A percentile compares a stretch with the other conserved stretches of the same genome.
These are phyloP conservation scores for Toxoplasma gondii DNA, from an alignment of 169 alveolate species.

Conservation along the genomic window DNA sequence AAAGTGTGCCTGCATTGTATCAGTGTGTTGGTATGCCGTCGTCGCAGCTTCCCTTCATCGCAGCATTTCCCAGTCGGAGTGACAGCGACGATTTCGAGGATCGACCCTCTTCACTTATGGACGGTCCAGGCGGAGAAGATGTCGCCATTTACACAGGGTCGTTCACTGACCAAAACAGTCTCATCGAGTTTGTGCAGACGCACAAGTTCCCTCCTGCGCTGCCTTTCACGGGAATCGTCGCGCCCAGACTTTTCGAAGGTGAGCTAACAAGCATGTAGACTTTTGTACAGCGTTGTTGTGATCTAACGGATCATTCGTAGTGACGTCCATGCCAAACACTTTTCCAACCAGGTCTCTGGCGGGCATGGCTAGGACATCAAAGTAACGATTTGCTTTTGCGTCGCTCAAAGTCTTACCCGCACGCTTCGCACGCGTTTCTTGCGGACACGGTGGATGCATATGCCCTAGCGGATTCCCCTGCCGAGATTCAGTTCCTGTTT, in stretches of 20 bases:
- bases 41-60: conserved; percentile 36
- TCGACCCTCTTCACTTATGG: neutral
- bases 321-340: neutral
- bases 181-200: conserved; percentile 28
- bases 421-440: too few relatives aligned
- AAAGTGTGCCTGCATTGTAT: neutral
- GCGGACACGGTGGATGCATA: too few relatives aligned
- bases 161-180: neutral
- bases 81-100: neutral
- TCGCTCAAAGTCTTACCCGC: too few relatives aligned
- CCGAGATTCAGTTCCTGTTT: too few relatives aligned
- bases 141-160: neutral
- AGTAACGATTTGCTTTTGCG: too few relatives aligned
- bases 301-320: neutral
- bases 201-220: conserved; percentile 51
- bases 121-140: neutral
- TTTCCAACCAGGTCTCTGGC: neutral
- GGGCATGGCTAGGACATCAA: too few relatives aligned
- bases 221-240: conserved; percentile 29
- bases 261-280: neutral
- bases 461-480: too few relatives aligned
- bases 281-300: neutral
- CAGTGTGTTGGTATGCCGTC: neutral
- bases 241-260: conserved; percentile 50
- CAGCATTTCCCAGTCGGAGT: conserved; percentile 25